Percentiles rank a stretch among this genome's conserved stretches.
Evolutionary conservation across 352 stramenopile genomes (phyloP).

Genomic region (Phytopythium boreale): DNA sequence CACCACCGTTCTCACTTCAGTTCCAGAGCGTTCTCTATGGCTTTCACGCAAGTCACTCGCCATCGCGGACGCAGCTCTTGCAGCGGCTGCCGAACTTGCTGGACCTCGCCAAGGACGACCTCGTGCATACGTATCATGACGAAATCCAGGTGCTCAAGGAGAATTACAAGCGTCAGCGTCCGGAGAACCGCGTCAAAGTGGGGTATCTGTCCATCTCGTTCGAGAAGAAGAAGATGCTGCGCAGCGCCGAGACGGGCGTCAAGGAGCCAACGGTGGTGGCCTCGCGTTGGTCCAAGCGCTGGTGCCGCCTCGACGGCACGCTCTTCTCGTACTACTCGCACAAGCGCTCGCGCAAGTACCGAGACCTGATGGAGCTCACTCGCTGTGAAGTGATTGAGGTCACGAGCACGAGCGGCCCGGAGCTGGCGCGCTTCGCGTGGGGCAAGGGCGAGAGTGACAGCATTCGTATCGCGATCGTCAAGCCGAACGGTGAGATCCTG

Average conservation of each 20-base stretch:
- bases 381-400: conserved; percentile 72
- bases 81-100: conserved; percentile 66
- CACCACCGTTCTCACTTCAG: conserved; percentile 45
- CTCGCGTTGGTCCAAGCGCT: conserved; percentile 81
- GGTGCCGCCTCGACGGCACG: conserved; percentile 75
- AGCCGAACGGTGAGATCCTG: conserved; percentile 62
- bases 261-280: conserved; percentile 57
- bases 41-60: conserved; percentile 58
- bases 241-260: conserved; percentile 32
- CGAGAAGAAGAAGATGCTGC: conserved; percentile 64
- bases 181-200: conserved; percentile 77
- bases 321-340: conserved; percentile 80
- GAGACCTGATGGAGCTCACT: conserved; percentile 71
- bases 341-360: conserved; percentile 72
- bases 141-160: conserved; percentile 78
- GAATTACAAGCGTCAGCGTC: conserved; percentile 81
- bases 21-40: conserved; percentile 79
- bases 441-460: conserved; percentile 47
- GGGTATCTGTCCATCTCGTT: conserved; percentile 76
- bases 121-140: conserved; percentile 83
- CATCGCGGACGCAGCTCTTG: conserved; percentile 57
- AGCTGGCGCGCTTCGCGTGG: conserved; percentile 52
- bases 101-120: conserved; percentile 71
- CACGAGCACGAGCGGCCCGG: conserved; percentile 36
- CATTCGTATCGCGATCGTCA: conserved; percentile 73